Evolutionary conservation across 2,329 filamentous ascomycete species (phyloP), one percentile per base, ranked within the genome.

Genomic region (Cordyceps cicadae): DNA sequence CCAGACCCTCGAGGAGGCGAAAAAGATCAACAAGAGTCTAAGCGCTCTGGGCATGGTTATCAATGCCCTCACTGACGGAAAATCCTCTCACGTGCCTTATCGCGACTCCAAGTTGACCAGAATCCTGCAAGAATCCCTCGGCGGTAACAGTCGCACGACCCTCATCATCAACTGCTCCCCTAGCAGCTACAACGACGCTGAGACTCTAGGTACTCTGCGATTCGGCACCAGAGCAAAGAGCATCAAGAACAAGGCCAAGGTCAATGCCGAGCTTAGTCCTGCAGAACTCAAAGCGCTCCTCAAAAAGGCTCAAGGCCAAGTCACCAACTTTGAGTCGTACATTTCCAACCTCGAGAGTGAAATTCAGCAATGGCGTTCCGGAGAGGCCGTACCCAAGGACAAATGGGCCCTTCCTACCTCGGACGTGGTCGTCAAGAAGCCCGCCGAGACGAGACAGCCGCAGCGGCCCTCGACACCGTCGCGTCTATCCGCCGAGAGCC

Each of bases 21-120:
- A 97, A 82, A 99, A 99, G 82, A 99, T 99, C 83, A 99, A 99
- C 83, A 97, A 97, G 83, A 97, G 92, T 81, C 83, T 99, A 79
- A 97, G 92, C 77, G 92, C 94, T 60, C 82, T 99, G 63, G 94
- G 94, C 69, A 97, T 97, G 92, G 94, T 97, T 77, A 99, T 99
- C 81, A 97, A 97, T 76, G 86, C 92, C 59, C 79, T 99, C 68
- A 97, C 94, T 3, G 94, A 97, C 73, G 93, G 92, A 71, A 97
- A 96, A 89, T 96, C 92, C 48, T 92, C 89, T 51, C 92, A 97
- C 70, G 84, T 99, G 65, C 94, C 94, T 1, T 99, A 97, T 75
- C 88, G 94, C 81, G 94, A 99, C 77, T 97, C 93, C 52, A 97
- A 97, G 75, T 86, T 99, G 70, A 99, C 94, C 12, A 87, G 94